Evolutionary conservation across 108 stramenopile species (phyloP).

Genomic region (Epithemia pelagica): DNA sequence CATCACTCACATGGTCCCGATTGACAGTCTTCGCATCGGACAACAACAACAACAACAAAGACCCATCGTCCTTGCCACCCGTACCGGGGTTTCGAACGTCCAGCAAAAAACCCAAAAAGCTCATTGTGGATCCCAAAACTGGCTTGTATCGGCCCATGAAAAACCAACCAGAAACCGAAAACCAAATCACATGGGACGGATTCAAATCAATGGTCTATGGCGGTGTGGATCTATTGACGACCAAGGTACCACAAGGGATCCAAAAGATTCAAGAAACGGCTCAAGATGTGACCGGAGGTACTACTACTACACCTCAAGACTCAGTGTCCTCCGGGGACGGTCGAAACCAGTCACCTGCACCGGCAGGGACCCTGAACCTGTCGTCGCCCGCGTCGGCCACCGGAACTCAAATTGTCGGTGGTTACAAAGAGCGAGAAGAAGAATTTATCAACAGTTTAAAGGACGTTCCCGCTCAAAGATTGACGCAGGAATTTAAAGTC

Average conservation of each 20-base stretch:
- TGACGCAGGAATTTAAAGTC: background rate
- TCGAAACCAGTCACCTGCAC: background rate
- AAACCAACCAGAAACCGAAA: background rate
- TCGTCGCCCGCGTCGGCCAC: background rate
- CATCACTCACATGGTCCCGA: too few relatives aligned
- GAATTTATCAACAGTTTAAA: constrained; percentile 2
- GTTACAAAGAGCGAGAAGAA: constrained; percentile 4
- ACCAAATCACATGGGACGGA: constrained; percentile 1
- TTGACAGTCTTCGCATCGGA: too few relatives aligned
- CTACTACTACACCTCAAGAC: background rate
- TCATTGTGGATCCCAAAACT: background rate
- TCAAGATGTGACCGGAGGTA: constrained; percentile 1
- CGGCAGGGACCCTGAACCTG: background rate
- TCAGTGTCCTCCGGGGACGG: background rate
- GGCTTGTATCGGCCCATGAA: background rate
- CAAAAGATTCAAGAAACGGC: background rate
- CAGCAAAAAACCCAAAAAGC: background rate
- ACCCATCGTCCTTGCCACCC: too few relatives aligned
- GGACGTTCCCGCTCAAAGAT: background rate
- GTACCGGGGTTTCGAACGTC: background rate
- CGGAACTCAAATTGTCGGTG: background rate
- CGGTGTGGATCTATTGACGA: constrained; percentile 3
- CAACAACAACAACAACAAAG: too few relatives aligned
- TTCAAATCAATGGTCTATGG: constrained; percentile 8
- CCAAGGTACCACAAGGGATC: background rate